A percentile compares a stretch with the other conserved stretches of the same genome.
These are phyloP conservation scores for Phytophthora syringae DNA, from an alignment of 352 stramenopile species.

Conservation along the genomic window DNA sequence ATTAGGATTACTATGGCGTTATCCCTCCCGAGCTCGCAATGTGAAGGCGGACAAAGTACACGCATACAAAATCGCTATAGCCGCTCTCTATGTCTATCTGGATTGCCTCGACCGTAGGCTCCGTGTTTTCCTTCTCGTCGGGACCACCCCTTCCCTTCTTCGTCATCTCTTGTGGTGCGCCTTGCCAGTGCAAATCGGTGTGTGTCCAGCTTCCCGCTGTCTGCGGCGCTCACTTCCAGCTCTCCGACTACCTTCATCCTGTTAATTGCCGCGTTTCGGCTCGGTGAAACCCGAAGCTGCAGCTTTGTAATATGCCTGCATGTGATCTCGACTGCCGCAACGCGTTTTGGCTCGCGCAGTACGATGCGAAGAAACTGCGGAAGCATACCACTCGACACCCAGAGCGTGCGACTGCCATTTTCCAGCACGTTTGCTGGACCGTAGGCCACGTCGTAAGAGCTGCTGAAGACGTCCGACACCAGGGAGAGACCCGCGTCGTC, in stretches of 20 bases:
- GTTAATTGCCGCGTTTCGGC: slow-evolving; percentile 35
- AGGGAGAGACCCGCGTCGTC: slow-evolving; percentile 43
- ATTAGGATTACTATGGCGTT: slow-evolving; percentile 21
- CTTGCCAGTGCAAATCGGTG: slow-evolving; percentile 49
- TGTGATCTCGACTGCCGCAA: slow-evolving; percentile 71
- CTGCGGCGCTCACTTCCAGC: slow-evolving; percentile 43
- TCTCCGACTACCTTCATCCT: slow-evolving; percentile 39
- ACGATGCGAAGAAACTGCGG: slow-evolving; percentile 75
- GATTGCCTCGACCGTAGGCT: slow-evolving; percentile 49
- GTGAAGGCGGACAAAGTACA: slow-evolving; percentile 65
- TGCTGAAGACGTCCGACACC: slow-evolving; percentile 70
- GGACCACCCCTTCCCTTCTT: slow-evolving; percentile 20
- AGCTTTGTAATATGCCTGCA: slow-evolving; percentile 70
- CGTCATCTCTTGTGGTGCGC: not conserved
- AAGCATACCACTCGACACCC: slow-evolving; percentile 77
- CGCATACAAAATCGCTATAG: slow-evolving; percentile 70
- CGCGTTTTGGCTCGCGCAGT: slow-evolving; percentile 61
- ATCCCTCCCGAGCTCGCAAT: slow-evolving; percentile 28
- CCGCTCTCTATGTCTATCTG: slow-evolving; percentile 76
- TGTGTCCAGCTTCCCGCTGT: slow-evolving; percentile 60
- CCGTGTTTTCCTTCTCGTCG: slow-evolving; percentile 12
- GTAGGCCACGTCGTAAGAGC: slow-evolving; percentile 64
- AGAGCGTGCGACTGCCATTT: slow-evolving; percentile 61
- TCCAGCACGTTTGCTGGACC: slow-evolving; percentile 58
- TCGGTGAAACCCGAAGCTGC: slow-evolving; percentile 52